Conservation (phyloP, 176 grass and related monocot genomes). For the Cymbopogon citratus region DNA sequence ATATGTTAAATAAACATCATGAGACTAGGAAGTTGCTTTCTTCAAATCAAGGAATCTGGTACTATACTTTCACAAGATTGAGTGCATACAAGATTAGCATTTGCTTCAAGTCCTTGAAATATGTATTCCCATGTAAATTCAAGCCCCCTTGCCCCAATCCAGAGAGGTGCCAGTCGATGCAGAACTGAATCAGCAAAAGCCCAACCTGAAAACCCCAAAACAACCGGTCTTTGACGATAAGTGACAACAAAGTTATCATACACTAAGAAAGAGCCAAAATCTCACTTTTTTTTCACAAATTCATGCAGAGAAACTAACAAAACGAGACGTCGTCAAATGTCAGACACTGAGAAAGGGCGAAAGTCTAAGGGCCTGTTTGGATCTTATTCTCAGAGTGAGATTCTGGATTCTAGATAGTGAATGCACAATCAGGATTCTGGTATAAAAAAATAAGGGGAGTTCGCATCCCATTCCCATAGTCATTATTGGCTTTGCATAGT, state of each 20-base stretch:
- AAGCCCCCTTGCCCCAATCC: slow-evolving; percentile 96
- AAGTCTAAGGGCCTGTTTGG: too few relatives aligned
- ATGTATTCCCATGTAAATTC: slow-evolving; percentile 98
- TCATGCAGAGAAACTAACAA: not conserved
- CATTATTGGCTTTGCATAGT: not conserved
- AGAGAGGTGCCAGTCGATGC: slow-evolving; percentile 84
- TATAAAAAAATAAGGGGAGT: not conserved
- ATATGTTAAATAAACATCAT: slow-evolving; percentile 3
- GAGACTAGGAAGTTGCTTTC: not conserved
- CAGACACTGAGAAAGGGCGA: not conserved
- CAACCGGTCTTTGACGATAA: not conserved
- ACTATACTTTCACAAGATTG: slow-evolving; percentile 16
- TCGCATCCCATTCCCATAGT: not conserved
- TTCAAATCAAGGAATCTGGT: not conserved
- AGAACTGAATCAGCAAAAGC: slow-evolving; percentile 98
- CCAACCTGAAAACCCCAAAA: slow-evolving; percentile 69
- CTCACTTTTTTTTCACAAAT: not conserved
- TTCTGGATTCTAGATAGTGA: not conserved
- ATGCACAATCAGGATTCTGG: not conserved
- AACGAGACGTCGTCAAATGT: slow-evolving; percentile 4
- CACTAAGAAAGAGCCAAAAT: not conserved
- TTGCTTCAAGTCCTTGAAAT: slow-evolving; percentile 97
- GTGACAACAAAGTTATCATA: slow-evolving; percentile 6
- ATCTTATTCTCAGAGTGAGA: not conserved
- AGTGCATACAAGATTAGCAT: slow-evolving; percentile 84